A percentile compares a stretch with the other conserved stretches of the same genome.
phyloP scores from a whole-genome alignment of 768 basidiomycete genomes.

The Kwoniella sp. region DNA sequence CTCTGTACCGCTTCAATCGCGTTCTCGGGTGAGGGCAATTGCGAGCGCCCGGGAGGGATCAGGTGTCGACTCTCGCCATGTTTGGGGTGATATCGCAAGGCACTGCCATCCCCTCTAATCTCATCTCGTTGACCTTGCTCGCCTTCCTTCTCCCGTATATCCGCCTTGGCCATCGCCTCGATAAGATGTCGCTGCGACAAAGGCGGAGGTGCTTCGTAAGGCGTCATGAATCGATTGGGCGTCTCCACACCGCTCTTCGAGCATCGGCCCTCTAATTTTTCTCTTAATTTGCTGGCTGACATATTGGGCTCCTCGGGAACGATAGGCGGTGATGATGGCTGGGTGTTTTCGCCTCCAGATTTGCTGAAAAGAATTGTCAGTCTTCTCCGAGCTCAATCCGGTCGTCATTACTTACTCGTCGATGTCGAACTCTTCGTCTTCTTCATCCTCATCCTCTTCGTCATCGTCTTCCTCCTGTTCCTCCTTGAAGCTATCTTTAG shows the following conservation, averaged over 20 bases:
- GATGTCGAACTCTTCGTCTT: constrained; percentile 83
- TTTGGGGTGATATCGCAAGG: constrained; percentile 16
- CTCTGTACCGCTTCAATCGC: neutral
- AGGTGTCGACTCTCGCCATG: constrained; percentile 25
- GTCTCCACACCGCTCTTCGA: constrained; percentile 48
- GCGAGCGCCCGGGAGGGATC: constrained; percentile 26
- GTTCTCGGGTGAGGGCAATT: constrained; percentile 3
- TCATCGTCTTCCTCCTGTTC: constrained; percentile 49
- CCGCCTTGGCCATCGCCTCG: constrained; percentile 36
- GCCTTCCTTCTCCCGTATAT: constrained; percentile 50
- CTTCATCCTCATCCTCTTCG: constrained; percentile 57
- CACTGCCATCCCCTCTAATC: constrained; percentile 51
- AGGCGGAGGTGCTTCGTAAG: constrained; percentile 38
- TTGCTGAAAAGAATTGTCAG: constrained; percentile 49
- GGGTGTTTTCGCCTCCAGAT: constrained; percentile 56
- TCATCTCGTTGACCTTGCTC: constrained; percentile 59
- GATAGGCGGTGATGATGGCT: constrained; percentile 22
- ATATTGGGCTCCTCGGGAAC: constrained; percentile 3
- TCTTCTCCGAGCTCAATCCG: neutral
- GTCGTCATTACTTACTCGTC: constrained; percentile 69
- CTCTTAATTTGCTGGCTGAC: constrained; percentile 4
- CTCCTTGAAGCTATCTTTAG: constrained; percentile 16
- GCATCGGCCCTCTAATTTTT: constrained; percentile 32
- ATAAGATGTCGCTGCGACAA: constrained; percentile 46
- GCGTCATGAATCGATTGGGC: constrained; percentile 48